Evolutionary conservation across 2,329 filamentous ascomycete species (phyloP), one percentile per base, ranked within the genome.

Genomic region (Pyrenochaeta sp.): DNA sequence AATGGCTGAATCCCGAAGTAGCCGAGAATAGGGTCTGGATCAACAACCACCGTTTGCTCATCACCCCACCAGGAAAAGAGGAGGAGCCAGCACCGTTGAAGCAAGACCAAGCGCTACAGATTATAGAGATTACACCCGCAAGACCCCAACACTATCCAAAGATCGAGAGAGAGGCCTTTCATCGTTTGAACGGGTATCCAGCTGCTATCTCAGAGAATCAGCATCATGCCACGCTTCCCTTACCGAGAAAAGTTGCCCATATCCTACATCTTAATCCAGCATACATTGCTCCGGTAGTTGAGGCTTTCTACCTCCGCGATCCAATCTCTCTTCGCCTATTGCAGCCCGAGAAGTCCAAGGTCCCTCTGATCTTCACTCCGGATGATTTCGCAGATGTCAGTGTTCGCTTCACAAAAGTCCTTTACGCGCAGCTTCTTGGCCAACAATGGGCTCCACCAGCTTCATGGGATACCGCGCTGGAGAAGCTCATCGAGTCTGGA

Each of bases 241-340:
- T 99, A 29, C 95, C 95, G 0, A 86, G 95, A 53, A 92, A 89
- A 62, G 78, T 97, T 23, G 94, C 92, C 6, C 88, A 88, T 61
- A 81, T 98, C 32, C 78, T 99, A 2, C 90, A 94, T 64, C 78
- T 85, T 37, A 86, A 88, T 18, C 91, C 93, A 0, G 84, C 87
- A 14, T 87, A 90, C 54, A 87, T 98, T 51, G 89, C 92, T 2
- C 87, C 92, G 0, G 92, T 92, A 1, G 85, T 94, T 2, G 96
- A 99, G 75, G 87, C 90, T 0, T 98, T 99, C 75, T 98, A 98
- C 73, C 83, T 97, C 12, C 87, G 95, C 56, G 93, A 98, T 67
- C 89, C 92, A 0, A 82, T 92, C 51, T 83, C 89, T 0, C 76
- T 97, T 37, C 89, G 88, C 49, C 85, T 87, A 1, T 79, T 97